Conservation (phyloP, 2,329 filamentous ascomycete species). For the Diaporthe eres region DNA sequence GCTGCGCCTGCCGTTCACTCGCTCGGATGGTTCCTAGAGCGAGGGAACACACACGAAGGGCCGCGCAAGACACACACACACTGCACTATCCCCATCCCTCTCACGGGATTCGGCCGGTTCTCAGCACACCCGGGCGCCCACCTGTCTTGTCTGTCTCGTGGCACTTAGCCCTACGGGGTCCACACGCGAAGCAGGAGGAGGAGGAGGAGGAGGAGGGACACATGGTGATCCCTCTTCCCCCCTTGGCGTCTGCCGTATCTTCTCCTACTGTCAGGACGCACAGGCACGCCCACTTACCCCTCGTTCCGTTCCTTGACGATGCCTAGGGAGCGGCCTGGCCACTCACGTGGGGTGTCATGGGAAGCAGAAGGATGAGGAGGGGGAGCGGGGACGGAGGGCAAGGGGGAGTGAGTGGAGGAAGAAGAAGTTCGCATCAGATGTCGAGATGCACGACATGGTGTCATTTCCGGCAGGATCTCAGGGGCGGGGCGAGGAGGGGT, state of each 20-base stretch:
- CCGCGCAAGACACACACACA: slow-evolving; percentile 10
- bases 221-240: not conserved
- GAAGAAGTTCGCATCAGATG: slow-evolving; percentile 11
- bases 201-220: not conserved
- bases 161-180: slow-evolving; percentile 17
- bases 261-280: slow-evolving; percentile 1
- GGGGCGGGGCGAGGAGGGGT: not conserved
- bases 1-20: not conserved
- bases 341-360: slow-evolving; percentile 8
- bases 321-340: not conserved
- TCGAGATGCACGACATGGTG: slow-evolving; percentile 33
- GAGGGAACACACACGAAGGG: slow-evolving; percentile 19
- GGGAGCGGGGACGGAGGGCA: not conserved
- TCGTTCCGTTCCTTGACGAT: slow-evolving; percentile 1
- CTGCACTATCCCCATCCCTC: not conserved
- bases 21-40: not conserved
- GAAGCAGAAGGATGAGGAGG: not conserved
- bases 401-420: not conserved
- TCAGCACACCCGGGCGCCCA: slow-evolving; percentile 24
- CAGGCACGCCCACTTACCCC: slow-evolving; percentile 5
- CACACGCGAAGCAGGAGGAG: not conserved
- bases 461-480: slow-evolving; percentile 32
- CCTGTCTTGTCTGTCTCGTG: not conserved
- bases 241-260: not conserved
- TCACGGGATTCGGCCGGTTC: slow-evolving; percentile 6